Percentiles rank a stretch among this genome's conserved stretches.
phyloP scores from a whole-genome alignment of 768 basidiomycete genomes.

The Leucocoprinus leucothites region DNA sequence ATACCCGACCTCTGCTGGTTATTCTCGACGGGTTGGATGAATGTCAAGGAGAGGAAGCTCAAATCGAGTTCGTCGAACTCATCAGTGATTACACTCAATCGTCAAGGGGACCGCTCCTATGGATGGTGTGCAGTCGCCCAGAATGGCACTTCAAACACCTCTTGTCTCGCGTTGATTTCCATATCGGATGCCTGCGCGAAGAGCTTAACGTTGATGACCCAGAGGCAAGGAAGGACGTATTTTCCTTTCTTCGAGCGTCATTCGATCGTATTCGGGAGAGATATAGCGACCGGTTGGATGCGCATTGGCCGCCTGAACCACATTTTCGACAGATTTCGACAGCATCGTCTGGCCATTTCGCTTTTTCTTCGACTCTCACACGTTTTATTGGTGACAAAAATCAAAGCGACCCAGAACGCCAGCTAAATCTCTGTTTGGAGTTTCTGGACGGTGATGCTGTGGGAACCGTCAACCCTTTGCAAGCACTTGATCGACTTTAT shows the following conservation, averaged over 20 bases:
- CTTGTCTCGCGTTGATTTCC: neutral
- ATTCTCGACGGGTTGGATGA: constrained; percentile 8
- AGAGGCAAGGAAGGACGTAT: constrained; percentile 1
- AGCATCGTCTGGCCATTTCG: constrained; percentile 3
- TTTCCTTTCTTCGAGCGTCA: neutral
- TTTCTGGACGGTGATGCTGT: neutral
- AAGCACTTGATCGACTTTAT: constrained; percentile 3
- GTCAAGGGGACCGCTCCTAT: neutral
- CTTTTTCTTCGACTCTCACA: neutral
- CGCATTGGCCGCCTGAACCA: constrained; percentile 1
- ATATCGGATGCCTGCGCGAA: neutral
- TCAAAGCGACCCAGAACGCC: neutral
- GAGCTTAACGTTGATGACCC: neutral
- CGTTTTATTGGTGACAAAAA: constrained; percentile 2
- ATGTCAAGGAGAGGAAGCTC: constrained; percentile 2
- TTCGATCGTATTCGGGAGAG: neutral
- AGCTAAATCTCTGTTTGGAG: constrained; percentile 1
- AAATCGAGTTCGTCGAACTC: constrained; percentile 8
- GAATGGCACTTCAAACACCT: constrained; percentile 6
- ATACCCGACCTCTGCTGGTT: neutral
- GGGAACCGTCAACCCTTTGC: neutral
- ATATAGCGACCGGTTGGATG: neutral
- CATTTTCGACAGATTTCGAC: neutral
- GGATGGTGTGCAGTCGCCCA: constrained; percentile 2
- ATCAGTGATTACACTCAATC: neutral